Base-by-base conservation (phyloP, 2,329 filamentous ascomycete genomes). In the Talaromyces sp. region DNA sequence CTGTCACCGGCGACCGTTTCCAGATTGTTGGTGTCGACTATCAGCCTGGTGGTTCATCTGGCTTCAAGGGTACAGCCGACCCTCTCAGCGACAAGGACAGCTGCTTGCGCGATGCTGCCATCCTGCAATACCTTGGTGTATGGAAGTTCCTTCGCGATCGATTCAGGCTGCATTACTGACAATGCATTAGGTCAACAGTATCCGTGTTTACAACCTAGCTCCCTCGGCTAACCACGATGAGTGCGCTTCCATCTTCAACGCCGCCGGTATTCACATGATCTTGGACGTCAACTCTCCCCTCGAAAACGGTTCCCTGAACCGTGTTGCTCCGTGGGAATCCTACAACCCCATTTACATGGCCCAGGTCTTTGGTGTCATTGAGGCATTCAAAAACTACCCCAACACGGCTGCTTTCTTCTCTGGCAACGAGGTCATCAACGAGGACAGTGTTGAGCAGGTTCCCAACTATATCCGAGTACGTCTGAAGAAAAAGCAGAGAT, bases 401-500 rank as follows among this genome's bases (percentile, higher is more conserved):
- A 88, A 88, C 71, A 80, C 81, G 2, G 75, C 88, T 25, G 85
- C 80, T 39, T 88, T 88, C 77, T 86, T 89, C 69, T 78, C 82
- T 28, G 85, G 83, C 36, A 88, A 89, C 67, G 85, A 88, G 70
- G 81, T 88, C 52, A 86, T 87, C 75, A 86, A 87, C 65, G 80
- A 86, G 66, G 68, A 83, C 10, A 83, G 79, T 50, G 74, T 76
- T 31, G 68, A 80, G 62, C 67, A 73, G 53, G 82, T 81, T 53
- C 84, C 84, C 15, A 78, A 77, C 45, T 85, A 86, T 69, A 80
- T 86, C 62, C 73, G 81, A 57, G 78, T 80, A 41, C 11, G 59
- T 59, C 19, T 41, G 15, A 11, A 35, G 13, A 21, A 21, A 9
- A 17, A 3, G 5, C 8, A 40, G 9, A 57, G 39, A 22, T 31